Base-by-base conservation (phyloP, 331 rosid species). In the Dryas integrifolia region DNA sequence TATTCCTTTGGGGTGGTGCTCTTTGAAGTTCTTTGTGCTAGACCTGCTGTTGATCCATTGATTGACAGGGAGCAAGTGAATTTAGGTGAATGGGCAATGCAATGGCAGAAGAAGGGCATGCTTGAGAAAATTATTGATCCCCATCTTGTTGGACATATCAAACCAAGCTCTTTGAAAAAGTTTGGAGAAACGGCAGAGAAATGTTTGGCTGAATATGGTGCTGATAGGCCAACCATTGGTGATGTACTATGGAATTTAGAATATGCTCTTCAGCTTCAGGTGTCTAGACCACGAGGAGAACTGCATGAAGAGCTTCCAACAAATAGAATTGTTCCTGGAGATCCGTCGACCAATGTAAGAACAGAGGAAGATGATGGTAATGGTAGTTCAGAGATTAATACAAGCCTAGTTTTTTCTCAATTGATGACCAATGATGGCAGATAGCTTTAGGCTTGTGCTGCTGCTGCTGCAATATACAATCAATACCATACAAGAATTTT, bases 1-100 rank as follows among this genome's bases (percentile, higher is more conserved):
- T 95, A 95, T 83, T 95, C 99, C 5, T 95, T 92, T 58, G 99
- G 98, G 52, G 98, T 95, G 65, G 98, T 95, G 78, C 99, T 92
- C 15, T 88, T 90, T 21, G 99, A 95, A 79, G 96, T 92, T 72
- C 96, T 95, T 65, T 90, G 97, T 67, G 98, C 96, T 6, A 85
- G 99, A 63, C 91, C 99, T 38, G 99, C 97, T 43, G 98, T 95
- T 72, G 98, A 96, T 84, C 94, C 97, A 50, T 86, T 85, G 79
- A 85, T 96, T 46, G 55, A 90, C 0, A 83, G 97, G 68, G 96
- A 96, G 60, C 98, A 88, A 72, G 99, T 96, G 77, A 95, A 90
- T 75, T 84, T 96, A 65, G 96, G 92, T 3, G 98, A 95, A 86
- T 92, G 98, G 98, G 97, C 98, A 7, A 77, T 96, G 48, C 88